phyloP scores from a whole-genome alignment of 768 basidiomycete genomes.

The Rhizopogon rudus region DNA sequence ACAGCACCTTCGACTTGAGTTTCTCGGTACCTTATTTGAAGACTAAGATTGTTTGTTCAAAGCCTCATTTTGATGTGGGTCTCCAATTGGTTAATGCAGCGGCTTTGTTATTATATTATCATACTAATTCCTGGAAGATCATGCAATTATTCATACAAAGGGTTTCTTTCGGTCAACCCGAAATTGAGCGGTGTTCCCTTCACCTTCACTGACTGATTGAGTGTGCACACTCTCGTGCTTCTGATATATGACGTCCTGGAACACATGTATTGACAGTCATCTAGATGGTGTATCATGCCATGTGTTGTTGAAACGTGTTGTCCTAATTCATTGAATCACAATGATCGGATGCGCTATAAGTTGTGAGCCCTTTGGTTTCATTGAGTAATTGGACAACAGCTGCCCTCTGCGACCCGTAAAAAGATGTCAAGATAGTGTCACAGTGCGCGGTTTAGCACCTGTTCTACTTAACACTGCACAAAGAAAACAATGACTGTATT shows the following conservation, averaged over 20 bases:
- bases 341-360: neutral
- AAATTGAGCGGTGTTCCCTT: slow-evolving; percentile 5
- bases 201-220: slow-evolving; percentile 6
- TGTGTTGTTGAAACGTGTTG: slow-evolving; percentile 19
- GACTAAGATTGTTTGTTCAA: slow-evolving; percentile 14
- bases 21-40: slow-evolving; percentile 12
- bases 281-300: slow-evolving; percentile 11
- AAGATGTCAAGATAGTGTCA: slow-evolving; percentile 23
- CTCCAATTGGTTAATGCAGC: slow-evolving; percentile 11
- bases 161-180: neutral
- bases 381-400: neutral
- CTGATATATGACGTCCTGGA: slow-evolving; percentile 2
- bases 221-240: slow-evolving; percentile 6
- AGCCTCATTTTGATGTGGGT: slow-evolving; percentile 8
- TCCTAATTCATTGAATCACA: slow-evolving; percentile 13
- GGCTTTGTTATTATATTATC: slow-evolving; percentile 7
- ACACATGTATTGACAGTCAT: slow-evolving; percentile 2
- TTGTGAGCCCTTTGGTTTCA: neutral
- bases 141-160: neutral
- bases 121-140: neutral
- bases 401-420: slow-evolving; percentile 7
- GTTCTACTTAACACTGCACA: slow-evolving; percentile 10
- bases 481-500: slow-evolving; percentile 10
- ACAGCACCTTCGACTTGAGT: slow-evolving; percentile 12
- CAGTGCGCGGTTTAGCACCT: slow-evolving; percentile 15